Evolutionary conservation across 495 filamentous ascomycete genomes (phyloP), one percentile per base, ranked within the genome.

Genomic region (Cercophora samala): DNA sequence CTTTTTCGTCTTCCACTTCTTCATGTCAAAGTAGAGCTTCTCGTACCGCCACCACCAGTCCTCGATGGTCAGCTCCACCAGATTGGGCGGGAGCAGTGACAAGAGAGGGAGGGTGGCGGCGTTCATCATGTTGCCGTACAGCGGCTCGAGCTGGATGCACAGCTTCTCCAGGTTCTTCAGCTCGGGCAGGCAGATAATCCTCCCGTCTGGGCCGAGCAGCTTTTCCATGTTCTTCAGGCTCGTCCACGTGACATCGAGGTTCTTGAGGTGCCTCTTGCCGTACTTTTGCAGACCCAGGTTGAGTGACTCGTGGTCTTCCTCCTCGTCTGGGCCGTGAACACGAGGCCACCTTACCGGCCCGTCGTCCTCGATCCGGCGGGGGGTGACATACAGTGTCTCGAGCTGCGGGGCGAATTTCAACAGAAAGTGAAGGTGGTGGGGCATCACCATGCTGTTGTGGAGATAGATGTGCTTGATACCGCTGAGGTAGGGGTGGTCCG

Each of bases 11-110:
- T 6, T n/a, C 74, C 74, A 75, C 23, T 63, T 37, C 0, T 68
- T 64, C 60, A 76, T 68, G 0, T 23, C 46, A 18, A 69, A 59
- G 63, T 63, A 68, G 26, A 58, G 60, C 8, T 64, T 24, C 5
- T 63, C 55, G 64, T 69, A 70, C 54, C 51, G 46, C 74, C 74
- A 77, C 75, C 75, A 76, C 71, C 69, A 77, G 64, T 77, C 75
- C 46, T 76, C 74, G 21, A 77, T 68, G 1, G 71, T 68, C 6
- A 77, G 64, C 63, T 75, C 73, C 23, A 75, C 69, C 18, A 77
- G 70, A 46, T 72, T 74, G 4, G 73, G 70, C 55, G 75, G 75
- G 8, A 77, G 70, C 9, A 77, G 61, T 1, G 71, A 71, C 13
- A 65, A 60, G 1, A 77, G 65, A 21, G 66, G 69, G n/a, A 60